These are phyloP conservation scores for Cochlearia excelsa DNA, from an alignment of 345 rosid species.

Conservation along the genomic window DNA sequence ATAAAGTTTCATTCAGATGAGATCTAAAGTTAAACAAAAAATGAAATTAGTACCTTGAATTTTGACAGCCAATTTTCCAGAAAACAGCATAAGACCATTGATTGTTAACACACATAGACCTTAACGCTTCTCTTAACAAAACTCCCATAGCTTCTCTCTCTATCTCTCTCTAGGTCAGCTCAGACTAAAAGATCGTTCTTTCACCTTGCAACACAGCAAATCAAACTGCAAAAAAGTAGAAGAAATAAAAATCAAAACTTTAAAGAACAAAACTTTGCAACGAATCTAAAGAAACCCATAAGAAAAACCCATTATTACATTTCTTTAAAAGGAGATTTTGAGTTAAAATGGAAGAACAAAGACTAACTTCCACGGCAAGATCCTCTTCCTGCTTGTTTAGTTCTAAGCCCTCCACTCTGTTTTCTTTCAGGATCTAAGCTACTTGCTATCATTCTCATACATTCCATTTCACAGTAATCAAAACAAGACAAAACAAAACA, in stretches of 20 bases:
- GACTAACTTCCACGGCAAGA: slow-evolving; percentile 98
- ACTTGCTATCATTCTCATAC: slow-evolving; percentile 52
- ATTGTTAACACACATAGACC: slow-evolving; percentile 61
- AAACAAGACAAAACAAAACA: not conserved
- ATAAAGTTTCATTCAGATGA: slow-evolving; percentile 6
- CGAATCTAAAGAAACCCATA: slow-evolving; percentile 1
- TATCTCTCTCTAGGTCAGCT: slow-evolving; percentile 2
- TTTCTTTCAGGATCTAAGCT: slow-evolving; percentile 94
- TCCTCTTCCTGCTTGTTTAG: slow-evolving; percentile 94
- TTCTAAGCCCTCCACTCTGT: slow-evolving; percentile 89
- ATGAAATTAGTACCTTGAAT: slow-evolving; percentile 50
- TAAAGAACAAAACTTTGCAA: not conserved
- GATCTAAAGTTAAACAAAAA: not conserved
- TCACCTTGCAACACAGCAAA: slow-evolving; percentile 31
- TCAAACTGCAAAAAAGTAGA: slow-evolving; percentile 7
- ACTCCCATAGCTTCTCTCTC: slow-evolving; percentile 52
- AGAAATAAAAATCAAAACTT: slow-evolving; percentile 12
- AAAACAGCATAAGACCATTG: slow-evolving; percentile 92
- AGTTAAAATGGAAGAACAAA: slow-evolving; percentile 23
- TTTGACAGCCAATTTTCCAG: slow-evolving; percentile 96
- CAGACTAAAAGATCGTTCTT: slow-evolving; percentile 12
- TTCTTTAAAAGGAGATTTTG: slow-evolving; percentile 21
- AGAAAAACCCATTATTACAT: slow-evolving; percentile 31
- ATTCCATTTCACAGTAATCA: slow-evolving; percentile 50
- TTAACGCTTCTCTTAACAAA: slow-evolving; percentile 72